phyloP scores from a whole-genome alignment of 140 eudicot genomes.

The Stevia rebaudiana region DNA sequence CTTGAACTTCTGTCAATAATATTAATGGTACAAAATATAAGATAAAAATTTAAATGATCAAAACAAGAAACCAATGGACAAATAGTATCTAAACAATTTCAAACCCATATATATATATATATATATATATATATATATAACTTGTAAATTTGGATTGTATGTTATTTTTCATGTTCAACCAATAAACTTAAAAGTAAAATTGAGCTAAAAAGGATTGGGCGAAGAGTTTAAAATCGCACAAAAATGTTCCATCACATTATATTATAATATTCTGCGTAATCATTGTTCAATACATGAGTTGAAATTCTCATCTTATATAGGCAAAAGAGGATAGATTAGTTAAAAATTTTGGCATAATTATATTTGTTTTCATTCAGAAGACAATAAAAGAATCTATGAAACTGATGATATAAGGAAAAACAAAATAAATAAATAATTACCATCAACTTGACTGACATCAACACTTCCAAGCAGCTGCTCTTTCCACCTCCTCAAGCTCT shows the following conservation, averaged over 20 bases:
- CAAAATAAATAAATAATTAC: conserved; percentile 23
- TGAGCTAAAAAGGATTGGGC: background rate
- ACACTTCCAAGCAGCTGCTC: conserved; percentile 73
- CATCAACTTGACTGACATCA: conserved; percentile 50
- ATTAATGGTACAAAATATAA: background rate
- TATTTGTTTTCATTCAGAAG: background rate
- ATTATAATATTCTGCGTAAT: background rate
- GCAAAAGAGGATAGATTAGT: background rate
- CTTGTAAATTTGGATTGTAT: too few relatives aligned
- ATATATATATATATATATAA: too few relatives aligned
- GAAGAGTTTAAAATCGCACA: background rate
- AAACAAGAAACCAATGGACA: background rate
- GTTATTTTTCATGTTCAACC: background rate
- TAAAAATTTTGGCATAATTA: background rate
- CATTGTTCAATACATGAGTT: background rate
- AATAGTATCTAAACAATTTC: background rate
- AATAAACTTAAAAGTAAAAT: background rate
- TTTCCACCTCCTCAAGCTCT: conserved; percentile 79
- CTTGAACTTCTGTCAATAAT: conserved; percentile 39
- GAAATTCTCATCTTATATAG: background rate
- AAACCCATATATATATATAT: too few relatives aligned
- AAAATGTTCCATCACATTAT: background rate
- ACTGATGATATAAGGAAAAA: background rate
- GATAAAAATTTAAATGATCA: background rate
- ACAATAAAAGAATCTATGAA: background rate